Conservation (phyloP, 164 flowering plant genomes). For the Nelumbo lutea region DNA sequence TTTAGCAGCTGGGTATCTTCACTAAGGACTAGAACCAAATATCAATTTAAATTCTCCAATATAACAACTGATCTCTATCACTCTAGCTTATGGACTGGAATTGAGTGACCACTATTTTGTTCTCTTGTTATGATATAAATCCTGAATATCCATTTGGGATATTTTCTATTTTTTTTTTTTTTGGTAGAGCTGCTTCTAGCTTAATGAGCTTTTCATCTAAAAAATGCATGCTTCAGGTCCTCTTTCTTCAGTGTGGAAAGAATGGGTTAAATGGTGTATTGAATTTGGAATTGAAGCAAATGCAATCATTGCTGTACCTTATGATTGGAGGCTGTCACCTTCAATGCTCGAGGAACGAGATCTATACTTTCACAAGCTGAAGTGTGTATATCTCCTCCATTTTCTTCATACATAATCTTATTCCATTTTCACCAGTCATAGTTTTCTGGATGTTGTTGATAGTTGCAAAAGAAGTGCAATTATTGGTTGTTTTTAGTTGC, state of each 20-base stretch:
- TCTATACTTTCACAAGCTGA: constrained; percentile 94
- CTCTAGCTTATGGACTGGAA: not conserved
- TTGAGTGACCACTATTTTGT: no score
- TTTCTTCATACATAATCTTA: not conserved
- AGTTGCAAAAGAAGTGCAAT: no score
- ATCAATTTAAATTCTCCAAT: not conserved
- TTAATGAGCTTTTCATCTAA: constrained; percentile 1
- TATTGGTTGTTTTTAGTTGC: no score
- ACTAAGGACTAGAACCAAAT: not conserved
- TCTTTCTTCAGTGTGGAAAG: constrained; percentile 98
- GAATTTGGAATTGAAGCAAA: constrained; percentile 96
- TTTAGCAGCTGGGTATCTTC: not conserved
- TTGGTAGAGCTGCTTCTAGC: not conserved
- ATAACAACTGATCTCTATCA: not conserved
- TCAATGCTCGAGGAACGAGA: constrained; percentile 96
- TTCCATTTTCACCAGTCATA: not conserved
- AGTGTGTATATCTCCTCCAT: constrained; percentile 43
- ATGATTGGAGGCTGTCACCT: constrained; percentile 98
- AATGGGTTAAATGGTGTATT: constrained; percentile 98
- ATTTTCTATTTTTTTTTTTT: not conserved
- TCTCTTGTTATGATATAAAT: no score
- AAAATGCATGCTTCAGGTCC: constrained; percentile 58
- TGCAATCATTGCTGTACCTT: constrained; percentile 92
- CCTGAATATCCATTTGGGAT: not conserved
- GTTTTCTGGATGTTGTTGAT: no score